Evolutionary conservation across 1,284 basidiomycete genomes (phyloP), one percentile per base, ranked within the genome.

Genomic region (Ceratobasidium sp.): DNA sequence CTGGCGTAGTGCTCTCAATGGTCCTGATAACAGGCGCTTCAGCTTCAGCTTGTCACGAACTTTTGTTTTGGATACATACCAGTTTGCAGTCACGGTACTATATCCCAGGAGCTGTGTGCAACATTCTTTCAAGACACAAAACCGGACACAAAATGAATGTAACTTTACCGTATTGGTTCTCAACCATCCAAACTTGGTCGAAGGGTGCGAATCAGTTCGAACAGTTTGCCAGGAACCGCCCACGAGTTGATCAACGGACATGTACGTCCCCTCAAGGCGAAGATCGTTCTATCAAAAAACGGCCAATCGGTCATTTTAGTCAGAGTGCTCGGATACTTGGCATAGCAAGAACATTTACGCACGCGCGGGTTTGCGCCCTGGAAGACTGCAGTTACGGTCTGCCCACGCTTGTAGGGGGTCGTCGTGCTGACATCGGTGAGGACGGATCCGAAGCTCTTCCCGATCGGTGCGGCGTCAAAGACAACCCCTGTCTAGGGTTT

Each of bases 301-400:
- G 28, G 43, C 50, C 14, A 43, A 28, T 3, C 10, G 39, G 46
- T 30, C 41, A 36, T 21, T 39, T 59, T 26, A 58, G 21, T 41
- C 30, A 36, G 26, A 21, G 10, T 28, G 9, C 34, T 48, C 45
- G 23, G 23, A 36, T 18, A 14, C 23, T n/a, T 2, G 1, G 6
- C 28, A 43, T 10, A n/a, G 3, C 9, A 43, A 50, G 14, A 39
- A 14, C 16, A 62, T 39, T n/a, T 1, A 65, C 86, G 75, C 74
- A 91, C 90, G 79, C 92, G 84, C 0, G 92, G 92, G 79, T 92
- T 92, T 46, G 91, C 92, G 73, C 89, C 91, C 58, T 92, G 87
- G 74, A 94, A 94, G 59, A 84, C 81, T 5, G 85, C 89, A 3
- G 80, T 80, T 46, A 92, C 90, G 12, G 84, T 89, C 30, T 89